Conservation (phyloP, 1,284 basidiomycete species). For the Puccinia coronata region DNA sequence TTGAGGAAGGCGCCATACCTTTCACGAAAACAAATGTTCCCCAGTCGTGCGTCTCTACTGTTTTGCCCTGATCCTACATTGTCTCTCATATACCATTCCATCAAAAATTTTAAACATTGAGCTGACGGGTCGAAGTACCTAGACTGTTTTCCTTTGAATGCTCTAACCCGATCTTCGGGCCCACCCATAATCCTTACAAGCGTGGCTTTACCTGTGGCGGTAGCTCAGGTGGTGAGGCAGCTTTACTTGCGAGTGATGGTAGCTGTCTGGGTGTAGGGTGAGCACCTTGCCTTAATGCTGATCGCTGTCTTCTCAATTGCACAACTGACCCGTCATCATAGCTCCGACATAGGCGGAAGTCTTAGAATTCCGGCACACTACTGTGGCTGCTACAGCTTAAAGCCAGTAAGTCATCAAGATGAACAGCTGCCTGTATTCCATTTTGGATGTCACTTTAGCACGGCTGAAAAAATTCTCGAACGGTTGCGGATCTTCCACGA, state of each 20-base stretch:
- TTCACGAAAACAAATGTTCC: slow-evolving; percentile 77
- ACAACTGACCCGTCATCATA: slow-evolving; percentile 13
- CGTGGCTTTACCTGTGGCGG: slow-evolving; percentile 71
- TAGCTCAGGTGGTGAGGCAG: slow-evolving; percentile 76
- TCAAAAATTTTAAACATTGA: neutral
- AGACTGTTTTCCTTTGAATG: slow-evolving; percentile 85
- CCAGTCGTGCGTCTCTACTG: slow-evolving; percentile 52
- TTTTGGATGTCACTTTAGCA: slow-evolving; percentile 25
- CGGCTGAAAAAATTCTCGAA: slow-evolving; percentile 57
- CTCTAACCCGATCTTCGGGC: slow-evolving; percentile 77
- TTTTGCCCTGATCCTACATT: neutral
- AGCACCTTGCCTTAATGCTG: slow-evolving; percentile 60
- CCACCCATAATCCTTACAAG: slow-evolving; percentile 69
- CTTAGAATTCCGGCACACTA: slow-evolving; percentile 78
- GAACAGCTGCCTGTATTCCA: slow-evolving; percentile 50
- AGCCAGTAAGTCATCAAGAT: slow-evolving; percentile 67
- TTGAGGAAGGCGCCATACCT: slow-evolving; percentile 70
- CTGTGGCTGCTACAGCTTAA: slow-evolving; percentile 77
- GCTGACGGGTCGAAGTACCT: slow-evolving; percentile 62
- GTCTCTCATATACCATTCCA: neutral
- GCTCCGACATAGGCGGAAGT: slow-evolving; percentile 62
- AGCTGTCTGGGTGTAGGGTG: slow-evolving; percentile 74
- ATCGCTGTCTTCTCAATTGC: neutral
- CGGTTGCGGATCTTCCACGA: neutral
- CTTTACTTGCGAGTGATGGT: slow-evolving; percentile 73